A percentile compares a stretch with the other conserved stretches of the same genome.
phyloP scores from a whole-genome alignment of 2,329 filamentous ascomycete genomes.

The Exophiala dermatitidis region DNA sequence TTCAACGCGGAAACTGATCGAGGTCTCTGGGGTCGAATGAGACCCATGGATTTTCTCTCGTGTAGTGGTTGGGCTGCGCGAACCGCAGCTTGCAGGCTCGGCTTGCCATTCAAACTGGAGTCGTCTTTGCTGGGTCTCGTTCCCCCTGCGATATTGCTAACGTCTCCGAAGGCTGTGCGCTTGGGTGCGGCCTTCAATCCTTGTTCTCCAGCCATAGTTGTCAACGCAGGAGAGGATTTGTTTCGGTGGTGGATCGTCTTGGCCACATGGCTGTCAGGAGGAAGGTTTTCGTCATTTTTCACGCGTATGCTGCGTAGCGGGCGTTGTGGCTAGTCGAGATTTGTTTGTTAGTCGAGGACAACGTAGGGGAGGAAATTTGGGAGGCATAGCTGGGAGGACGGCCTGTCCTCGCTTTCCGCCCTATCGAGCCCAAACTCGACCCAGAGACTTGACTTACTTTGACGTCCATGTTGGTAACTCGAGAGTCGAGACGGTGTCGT shows the following conservation, averaged over 20 bases:
- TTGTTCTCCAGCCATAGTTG: constrained; percentile 45
- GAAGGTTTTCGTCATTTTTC: constrained; percentile 63
- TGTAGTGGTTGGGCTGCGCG: constrained; percentile 31
- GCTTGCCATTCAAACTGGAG: constrained; percentile 44
- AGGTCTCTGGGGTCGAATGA: constrained; percentile 55
- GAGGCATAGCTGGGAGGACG: neutral
- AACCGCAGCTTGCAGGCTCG: constrained; percentile 31
- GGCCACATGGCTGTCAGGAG: constrained; percentile 41
- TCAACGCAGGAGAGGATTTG: constrained; percentile 66
- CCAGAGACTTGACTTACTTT: constrained; percentile 35
- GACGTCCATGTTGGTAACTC: constrained; percentile 38
- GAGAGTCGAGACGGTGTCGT: neutral
- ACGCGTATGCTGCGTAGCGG: constrained; percentile 52
- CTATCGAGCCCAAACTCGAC: neutral
- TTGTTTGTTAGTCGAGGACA: constrained; percentile 17
- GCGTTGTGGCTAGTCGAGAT: constrained; percentile 58
- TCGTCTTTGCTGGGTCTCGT: constrained; percentile 49
- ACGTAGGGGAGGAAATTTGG: neutral
- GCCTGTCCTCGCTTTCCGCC: neutral
- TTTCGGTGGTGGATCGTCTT: constrained; percentile 68
- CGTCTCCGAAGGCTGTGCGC: constrained; percentile 72
- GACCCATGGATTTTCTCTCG: constrained; percentile 41
- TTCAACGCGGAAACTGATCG: constrained; percentile 38
- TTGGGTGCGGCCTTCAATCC: constrained; percentile 61
- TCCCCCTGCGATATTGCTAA: constrained; percentile 59